Conservation (phyloP, 2,329 filamentous ascomycete genomes). For the Bretziella fagacearum region DNA sequence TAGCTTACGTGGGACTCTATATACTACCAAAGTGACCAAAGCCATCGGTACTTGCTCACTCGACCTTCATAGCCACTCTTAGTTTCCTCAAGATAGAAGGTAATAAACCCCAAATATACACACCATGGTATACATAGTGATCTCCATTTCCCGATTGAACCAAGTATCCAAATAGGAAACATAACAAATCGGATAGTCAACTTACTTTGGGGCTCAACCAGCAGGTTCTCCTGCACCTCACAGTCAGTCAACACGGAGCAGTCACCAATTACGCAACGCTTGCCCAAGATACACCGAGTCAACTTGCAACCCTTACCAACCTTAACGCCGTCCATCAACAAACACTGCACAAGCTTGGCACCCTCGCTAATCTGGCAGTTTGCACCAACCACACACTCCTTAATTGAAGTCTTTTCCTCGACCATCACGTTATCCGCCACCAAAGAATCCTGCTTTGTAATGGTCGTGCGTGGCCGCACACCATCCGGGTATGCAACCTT, state of each 20-base stretch:
- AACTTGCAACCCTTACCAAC: conserved; percentile 72
- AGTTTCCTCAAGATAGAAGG: background rate
- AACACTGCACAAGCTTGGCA: conserved; percentile 70
- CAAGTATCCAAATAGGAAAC: background rate
- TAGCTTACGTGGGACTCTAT: too few relatives aligned
- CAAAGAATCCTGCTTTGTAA: conserved; percentile 66
- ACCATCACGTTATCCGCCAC: conserved; percentile 80
- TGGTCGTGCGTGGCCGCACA: conserved; percentile 63
- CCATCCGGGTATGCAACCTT: conserved; percentile 76
- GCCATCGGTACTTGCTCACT: too few relatives aligned
- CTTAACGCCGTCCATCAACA: conserved; percentile 83
- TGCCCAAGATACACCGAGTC: conserved; percentile 73
- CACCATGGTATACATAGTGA: background rate
- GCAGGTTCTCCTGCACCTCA: conserved; percentile 78
- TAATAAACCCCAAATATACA: background rate
- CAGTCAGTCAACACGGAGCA: conserved; percentile 69
- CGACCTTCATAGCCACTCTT: background rate
- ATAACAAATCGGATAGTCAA: conserved; percentile 17
- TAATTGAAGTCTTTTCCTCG: conserved; percentile 79
- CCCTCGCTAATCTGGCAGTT: conserved; percentile 75
- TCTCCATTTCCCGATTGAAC: background rate
- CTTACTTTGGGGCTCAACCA: conserved; percentile 64
- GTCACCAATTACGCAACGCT: conserved; percentile 66
- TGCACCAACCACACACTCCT: conserved; percentile 74
- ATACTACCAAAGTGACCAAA: too few relatives aligned